Percentiles rank a stretch among this genome's conserved stretches.
phyloP scores from a whole-genome alignment of 768 basidiomycete genomes.

The Daedaleopsis nitida region DNA sequence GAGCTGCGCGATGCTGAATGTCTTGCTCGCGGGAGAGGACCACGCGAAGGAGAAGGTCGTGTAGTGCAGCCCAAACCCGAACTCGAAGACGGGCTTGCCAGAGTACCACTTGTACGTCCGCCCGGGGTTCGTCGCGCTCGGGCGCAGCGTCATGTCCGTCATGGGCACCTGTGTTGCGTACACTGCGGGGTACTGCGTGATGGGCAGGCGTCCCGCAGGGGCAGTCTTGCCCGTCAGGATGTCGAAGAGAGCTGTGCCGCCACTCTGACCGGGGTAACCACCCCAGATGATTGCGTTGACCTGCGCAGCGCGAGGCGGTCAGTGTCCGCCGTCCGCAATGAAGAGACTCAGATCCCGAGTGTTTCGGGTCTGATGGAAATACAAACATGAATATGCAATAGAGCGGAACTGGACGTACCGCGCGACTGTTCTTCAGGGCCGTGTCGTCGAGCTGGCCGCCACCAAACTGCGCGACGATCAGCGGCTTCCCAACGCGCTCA shows the following conservation, averaged over 20 bases:
- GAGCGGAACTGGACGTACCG: conserved; percentile 31
- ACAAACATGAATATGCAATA: not conserved
- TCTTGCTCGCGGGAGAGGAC: conserved; percentile 26
- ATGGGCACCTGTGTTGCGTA: conserved; percentile 51
- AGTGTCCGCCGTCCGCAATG: not conserved
- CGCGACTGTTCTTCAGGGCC: conserved; percentile 42
- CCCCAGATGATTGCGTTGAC: conserved; percentile 58
- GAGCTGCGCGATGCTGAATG: conserved; percentile 46
- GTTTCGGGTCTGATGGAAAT: no score
- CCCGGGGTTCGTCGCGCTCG: conserved; percentile 50
- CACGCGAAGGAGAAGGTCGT: conserved; percentile 50
- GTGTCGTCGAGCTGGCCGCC: conserved; percentile 58
- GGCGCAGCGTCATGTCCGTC: conserved; percentile 61
- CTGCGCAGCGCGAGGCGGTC: conserved; percentile 27
- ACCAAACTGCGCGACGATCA: conserved; percentile 57
- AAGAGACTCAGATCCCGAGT: no score
- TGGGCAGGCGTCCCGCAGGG: conserved; percentile 56
- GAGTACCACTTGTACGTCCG: conserved; percentile 63
- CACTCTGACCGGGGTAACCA: conserved; percentile 59
- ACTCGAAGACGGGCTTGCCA: conserved; percentile 52
- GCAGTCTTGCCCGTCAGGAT: conserved; percentile 52
- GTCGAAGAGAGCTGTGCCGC: conserved; percentile 54
- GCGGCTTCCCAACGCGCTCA: conserved; percentile 48
- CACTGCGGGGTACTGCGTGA: conserved; percentile 54
- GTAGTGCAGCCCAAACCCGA: conserved; percentile 57